A percentile compares a stretch with the other conserved stretches of the same genome.
phyloP scores from a whole-genome alignment of 768 basidiomycete genomes.

The Lentinula detonsa region DNA sequence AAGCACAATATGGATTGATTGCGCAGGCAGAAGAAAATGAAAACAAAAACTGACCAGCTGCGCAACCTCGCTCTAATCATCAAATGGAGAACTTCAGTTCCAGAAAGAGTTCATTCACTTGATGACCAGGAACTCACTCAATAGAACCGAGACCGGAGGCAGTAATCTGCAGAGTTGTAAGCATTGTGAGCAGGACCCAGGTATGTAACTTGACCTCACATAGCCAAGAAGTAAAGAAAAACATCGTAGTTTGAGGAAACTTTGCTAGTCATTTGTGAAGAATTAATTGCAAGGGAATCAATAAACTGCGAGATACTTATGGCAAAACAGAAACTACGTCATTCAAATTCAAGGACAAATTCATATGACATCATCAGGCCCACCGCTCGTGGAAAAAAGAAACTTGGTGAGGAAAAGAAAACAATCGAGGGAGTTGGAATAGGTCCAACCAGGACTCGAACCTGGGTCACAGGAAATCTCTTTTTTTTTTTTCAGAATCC shows the following conservation, averaged over 20 bases:
- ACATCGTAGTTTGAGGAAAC: slow-evolving; percentile 25
- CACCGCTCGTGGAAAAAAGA: no score
- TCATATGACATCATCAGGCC: not conserved
- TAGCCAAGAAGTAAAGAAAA: slow-evolving; percentile 29
- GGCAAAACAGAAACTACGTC: not conserved
- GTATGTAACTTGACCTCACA: slow-evolving; percentile 13
- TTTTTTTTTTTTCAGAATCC: not conserved
- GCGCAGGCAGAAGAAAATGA: not conserved
- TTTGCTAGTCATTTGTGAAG: slow-evolving; percentile 15
- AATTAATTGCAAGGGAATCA: not conserved
- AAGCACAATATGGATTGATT: not conserved
- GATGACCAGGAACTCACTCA: slow-evolving; percentile 16
- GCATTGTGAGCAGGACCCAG: not conserved
- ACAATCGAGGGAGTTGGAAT: no score
- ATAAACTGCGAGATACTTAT: not conserved
- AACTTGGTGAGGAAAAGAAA: no score
- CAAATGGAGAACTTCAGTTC: not conserved
- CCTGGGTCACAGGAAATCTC: slow-evolving; percentile 7
- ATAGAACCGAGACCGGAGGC: slow-evolving; percentile 21
- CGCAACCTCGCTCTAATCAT: slow-evolving; percentile 17
- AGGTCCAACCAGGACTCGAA: slow-evolving; percentile 6
- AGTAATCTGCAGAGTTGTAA: slow-evolving; percentile 13
- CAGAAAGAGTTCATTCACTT: not conserved
- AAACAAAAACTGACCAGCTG: slow-evolving; percentile 13
- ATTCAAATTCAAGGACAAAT: not conserved